A percentile compares a stretch with the other conserved stretches of the same genome.
Evolutionary conservation across 371 early-diverging fungal genomes (phyloP).

Genomic region (Blakeslea trispora): DNA sequence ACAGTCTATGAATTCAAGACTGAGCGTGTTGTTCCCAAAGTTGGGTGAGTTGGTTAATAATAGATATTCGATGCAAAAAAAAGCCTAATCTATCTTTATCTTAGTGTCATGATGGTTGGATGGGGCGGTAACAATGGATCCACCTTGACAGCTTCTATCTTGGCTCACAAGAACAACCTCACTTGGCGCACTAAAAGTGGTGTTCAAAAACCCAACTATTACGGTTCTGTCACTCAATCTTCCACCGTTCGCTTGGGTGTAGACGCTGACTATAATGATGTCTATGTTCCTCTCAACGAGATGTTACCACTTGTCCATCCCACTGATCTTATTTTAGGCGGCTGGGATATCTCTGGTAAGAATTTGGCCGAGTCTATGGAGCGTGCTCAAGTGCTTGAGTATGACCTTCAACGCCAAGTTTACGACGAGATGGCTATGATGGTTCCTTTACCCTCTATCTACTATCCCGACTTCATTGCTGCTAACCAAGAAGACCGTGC

Average conservation of each 20-base stretch:
- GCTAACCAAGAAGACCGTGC: constrained; percentile 97
- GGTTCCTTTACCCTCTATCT: constrained; percentile 91
- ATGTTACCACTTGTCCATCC: constrained; percentile 96
- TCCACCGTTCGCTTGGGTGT: constrained; percentile 94
- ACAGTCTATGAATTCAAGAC: constrained; percentile 89
- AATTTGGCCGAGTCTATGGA: constrained; percentile 92
- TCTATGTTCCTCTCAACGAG: constrained; percentile 86
- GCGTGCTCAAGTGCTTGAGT: constrained; percentile 91
- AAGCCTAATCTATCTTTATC: not conserved
- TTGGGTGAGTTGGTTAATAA: constrained; percentile 62
- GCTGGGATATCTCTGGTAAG: constrained; percentile 93
- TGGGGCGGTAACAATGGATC: constrained; percentile 99
- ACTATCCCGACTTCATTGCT: constrained; percentile 96
- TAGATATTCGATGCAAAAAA: not conserved
- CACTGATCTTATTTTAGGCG: constrained; percentile 93
- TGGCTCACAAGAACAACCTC: constrained; percentile 86
- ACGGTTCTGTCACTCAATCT: constrained; percentile 92
- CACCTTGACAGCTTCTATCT: constrained; percentile 93
- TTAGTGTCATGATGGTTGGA: constrained; percentile 96
- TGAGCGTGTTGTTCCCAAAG: constrained; percentile 75
- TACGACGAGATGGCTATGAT: constrained; percentile 73
- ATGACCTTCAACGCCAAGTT: constrained; percentile 94
- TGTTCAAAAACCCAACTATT: constrained; percentile 91
- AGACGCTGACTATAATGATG: constrained; percentile 78
- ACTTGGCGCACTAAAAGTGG: constrained; percentile 94